These are phyloP conservation scores for Saturnispora quitensis DNA, from an alignment of 805 yeast species.

Conservation along the genomic window DNA sequence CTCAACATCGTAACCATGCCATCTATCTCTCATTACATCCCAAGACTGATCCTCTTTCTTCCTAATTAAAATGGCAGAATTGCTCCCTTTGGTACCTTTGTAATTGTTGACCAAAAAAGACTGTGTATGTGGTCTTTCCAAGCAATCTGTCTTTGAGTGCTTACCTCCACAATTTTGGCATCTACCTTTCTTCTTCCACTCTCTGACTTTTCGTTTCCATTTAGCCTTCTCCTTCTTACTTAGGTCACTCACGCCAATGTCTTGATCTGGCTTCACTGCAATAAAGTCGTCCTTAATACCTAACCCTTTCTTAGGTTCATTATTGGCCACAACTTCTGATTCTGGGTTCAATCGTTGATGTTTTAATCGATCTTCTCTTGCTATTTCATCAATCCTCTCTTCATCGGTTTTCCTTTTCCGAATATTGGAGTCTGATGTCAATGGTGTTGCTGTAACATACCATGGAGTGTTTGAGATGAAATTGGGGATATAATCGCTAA, in stretches of 20 bases:
- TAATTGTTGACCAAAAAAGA: slow-evolving; percentile 25
- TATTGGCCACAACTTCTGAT: slow-evolving; percentile 33
- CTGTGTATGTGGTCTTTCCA: slow-evolving; percentile 45
- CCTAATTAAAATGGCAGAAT: slow-evolving; percentile 9
- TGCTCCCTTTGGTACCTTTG: slow-evolving; percentile 1
- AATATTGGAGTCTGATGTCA: slow-evolving; percentile 21
- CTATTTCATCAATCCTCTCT: slow-evolving; percentile 14
- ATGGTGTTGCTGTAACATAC: slow-evolving; percentile 27
- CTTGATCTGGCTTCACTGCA: slow-evolving; percentile 14
- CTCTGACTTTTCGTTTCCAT: slow-evolving; percentile 6
- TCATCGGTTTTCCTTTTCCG: slow-evolving; percentile 23
- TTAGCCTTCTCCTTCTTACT: not conserved
- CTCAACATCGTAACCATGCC: slow-evolving; percentile 65
- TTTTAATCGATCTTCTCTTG: slow-evolving; percentile 37
- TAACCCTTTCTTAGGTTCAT: slow-evolving; percentile 44
- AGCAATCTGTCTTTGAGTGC: slow-evolving; percentile 45
- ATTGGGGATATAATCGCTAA: slow-evolving; percentile 33
- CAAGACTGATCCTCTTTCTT: slow-evolving; percentile 26
- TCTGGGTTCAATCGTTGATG: slow-evolving; percentile 46
- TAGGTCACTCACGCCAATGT: slow-evolving; percentile 6
- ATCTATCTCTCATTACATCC: slow-evolving; percentile 46
- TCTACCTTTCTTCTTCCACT: slow-evolving; percentile 24
- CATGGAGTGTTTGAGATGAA: slow-evolving; percentile 34
- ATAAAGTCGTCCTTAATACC: slow-evolving; percentile 45
- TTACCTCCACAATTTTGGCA: slow-evolving; percentile 54